Conservation (phyloP, 345 rosid species). For the Linum usitatissimum region DNA sequence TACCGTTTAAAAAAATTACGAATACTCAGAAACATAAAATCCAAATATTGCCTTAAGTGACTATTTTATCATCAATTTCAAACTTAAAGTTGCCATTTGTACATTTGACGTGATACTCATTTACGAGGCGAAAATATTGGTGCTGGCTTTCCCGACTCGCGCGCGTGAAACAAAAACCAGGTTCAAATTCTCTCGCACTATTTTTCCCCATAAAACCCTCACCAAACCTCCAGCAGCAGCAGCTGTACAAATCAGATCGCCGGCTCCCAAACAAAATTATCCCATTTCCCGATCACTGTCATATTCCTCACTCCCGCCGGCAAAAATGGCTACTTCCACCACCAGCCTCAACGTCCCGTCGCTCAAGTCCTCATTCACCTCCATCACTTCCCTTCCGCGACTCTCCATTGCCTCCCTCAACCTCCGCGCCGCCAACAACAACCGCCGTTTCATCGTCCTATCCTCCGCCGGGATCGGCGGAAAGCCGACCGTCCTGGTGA, state of each 20-base stretch:
- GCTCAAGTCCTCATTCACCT: background rate
- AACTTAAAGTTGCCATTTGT: too few relatives aligned
- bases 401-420: background rate
- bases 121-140: too few relatives aligned
- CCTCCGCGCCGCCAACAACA: constrained; percentile 1
- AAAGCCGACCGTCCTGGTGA: constrained; percentile 69
- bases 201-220: constrained; percentile 13
- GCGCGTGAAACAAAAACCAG: background rate
- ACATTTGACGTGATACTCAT: too few relatives aligned
- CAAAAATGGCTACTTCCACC: constrained; percentile 7
- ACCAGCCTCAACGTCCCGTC: constrained; percentile 4
- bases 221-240: constrained; percentile 11
- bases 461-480: constrained; percentile 13
- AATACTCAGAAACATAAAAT: too few relatives aligned
- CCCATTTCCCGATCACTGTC: background rate
- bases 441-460: constrained; percentile 11
- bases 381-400: constrained; percentile 8
- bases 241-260: background rate
- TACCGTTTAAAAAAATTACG: too few relatives aligned
- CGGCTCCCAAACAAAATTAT: background rate
- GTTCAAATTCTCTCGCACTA: background rate
- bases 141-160: background rate
- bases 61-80: too few relatives aligned
- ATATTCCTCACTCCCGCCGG: background rate
- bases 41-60: too few relatives aligned